Base-by-base conservation (phyloP, 805 yeast genomes). In the Pichia rugopelliculosa region DNA sequence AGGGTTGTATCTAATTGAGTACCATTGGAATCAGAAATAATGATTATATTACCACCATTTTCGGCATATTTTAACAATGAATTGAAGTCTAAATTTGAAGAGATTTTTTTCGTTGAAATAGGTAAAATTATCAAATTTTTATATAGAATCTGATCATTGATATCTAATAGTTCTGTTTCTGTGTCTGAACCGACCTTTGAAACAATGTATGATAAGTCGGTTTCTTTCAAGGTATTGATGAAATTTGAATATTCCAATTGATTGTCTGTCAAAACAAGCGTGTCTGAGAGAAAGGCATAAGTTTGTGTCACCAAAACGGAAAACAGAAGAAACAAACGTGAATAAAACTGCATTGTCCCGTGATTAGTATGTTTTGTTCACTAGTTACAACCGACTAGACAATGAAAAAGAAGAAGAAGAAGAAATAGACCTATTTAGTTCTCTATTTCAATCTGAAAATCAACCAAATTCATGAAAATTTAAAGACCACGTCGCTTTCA, bases 41-140 rank as follows among this genome's bases (percentile, higher is more conserved):
- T 76, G 17, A 93, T 58, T 9, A 93, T 62, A 61, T 89, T 85
- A 51, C 96, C 96, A 41, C 91, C 87, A 13, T 69, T 72, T 52
- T 75, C 64, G 53, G 81, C 70, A 58, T 81, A 87, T 36, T 78
- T 70, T 39, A 87, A 61, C 50, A 93, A 65, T 9, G 68, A 63
- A n/a, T 68, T 62, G 12, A 76, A 71, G 15, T 73, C 62, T 26
- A 84, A 61, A 22, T 63, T 62, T 39, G 58, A 58, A 17, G 69
- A 66, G 3, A 75, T 53, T 22, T 61, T 62, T 55, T 60, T 79
- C 39, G 75, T 68, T 51, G 77, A 73, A 6, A 77, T 67, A 15
- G 91, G 89, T 42, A 82, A 70, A 18, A 85, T 49, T 24, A 86
- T 59, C 46, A 84, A 53, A 56, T 81, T 79, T 53, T 80, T 80